Evolutionary conservation across 345 rosid species (phyloP), one percentile per base, ranked within the genome.

Genomic region (Bruguiera parviflora): DNA sequence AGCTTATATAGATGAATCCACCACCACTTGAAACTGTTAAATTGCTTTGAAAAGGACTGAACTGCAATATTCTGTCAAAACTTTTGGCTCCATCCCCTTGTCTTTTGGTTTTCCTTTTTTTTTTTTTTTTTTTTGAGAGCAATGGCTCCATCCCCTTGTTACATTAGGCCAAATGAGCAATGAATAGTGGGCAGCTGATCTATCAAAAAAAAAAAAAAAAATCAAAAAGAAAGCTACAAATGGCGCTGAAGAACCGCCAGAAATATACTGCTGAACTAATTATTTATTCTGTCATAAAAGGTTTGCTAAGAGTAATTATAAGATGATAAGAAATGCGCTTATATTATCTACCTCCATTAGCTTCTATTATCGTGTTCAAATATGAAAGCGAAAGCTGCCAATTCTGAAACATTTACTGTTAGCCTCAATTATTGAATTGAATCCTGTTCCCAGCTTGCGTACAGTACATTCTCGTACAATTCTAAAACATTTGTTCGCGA

Each of bases 361-460:
- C 16, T 24, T 61, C 53, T 24, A 70, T 61, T 51, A 61, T 70
- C 33, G 67, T 61, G 31, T 53, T 62, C 60, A 22, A 33, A 58
- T 1, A 69, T 9, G 58, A 47, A 57, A 31, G 60, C 16, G 35
- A 60, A 51, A 56, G 59, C 59, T 56, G 59, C 59, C 11, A 56
- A 18, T 25, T 21, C 24, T 61, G 66, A 69, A 31, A 61, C 32
- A 25, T 2, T 2, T 4, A 63, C 63, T 63, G 43, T 53, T 61
- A 35, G n/a, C 11, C 63, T 71, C 67, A 56, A 70, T 70, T 62
- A 70, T 70, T 70, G 67, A 35, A 70, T 61, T 70, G 67, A 35
- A 52, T 52, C 2, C 73, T 61, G 73, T 24, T 58, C 52, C 53
- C 39, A 32, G 47, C 19, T 32, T 51, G 18, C 24, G 0, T 4